Conservation (phyloP, 2,329 filamentous ascomycete genomes). For the Exophiala xenobiotica region DNA sequence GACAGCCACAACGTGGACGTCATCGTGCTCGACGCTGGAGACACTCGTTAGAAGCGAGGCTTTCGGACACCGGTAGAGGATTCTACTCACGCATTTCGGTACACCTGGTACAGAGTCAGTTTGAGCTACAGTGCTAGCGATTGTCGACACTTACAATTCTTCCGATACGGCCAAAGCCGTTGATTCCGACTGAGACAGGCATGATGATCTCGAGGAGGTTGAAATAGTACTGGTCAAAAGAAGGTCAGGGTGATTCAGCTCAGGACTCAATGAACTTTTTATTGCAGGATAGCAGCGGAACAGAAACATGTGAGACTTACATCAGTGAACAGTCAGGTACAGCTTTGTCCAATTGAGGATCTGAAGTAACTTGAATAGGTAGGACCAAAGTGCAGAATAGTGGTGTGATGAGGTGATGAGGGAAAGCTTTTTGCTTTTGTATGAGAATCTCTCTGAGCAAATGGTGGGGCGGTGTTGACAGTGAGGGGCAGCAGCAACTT, state of each 20-base stretch:
- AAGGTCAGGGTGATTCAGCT: conserved; percentile 15
- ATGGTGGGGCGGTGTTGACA: conserved; percentile 28
- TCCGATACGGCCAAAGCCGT: conserved; percentile 99
- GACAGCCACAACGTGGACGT: conserved; percentile 91
- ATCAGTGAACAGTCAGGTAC: conserved; percentile 5
- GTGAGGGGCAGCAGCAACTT: conserved; percentile 17
- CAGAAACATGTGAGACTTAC: conserved; percentile 9
- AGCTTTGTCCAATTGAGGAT: conserved; percentile 6
- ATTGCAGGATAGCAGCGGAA: conserved; percentile 4
- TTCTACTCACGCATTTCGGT: conserved; percentile 82
- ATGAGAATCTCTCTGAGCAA: conserved; percentile 18
- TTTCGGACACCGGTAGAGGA: conserved; percentile 29
- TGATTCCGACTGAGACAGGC: conserved; percentile 85
- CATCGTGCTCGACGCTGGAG: conserved; percentile 72
- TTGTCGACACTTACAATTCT: conserved; percentile 71
- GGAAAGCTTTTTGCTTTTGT: conserved; percentile 27
- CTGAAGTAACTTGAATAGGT: not conserved
- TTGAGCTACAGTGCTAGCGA: no score
- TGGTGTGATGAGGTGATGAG: conserved; percentile 26
- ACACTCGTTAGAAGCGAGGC: conserved; percentile 5
- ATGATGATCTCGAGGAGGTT: conserved; percentile 42
- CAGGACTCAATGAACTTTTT: conserved; percentile 5
- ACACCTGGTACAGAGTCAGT: conserved; percentile 55
- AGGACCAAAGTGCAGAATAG: conserved; percentile 5
- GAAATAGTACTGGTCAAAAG: conserved; percentile 9